These are phyloP conservation scores for Harringtonia aguacate DNA, from an alignment of 2,329 filamentous ascomycete species.

Conservation along the genomic window DNA sequence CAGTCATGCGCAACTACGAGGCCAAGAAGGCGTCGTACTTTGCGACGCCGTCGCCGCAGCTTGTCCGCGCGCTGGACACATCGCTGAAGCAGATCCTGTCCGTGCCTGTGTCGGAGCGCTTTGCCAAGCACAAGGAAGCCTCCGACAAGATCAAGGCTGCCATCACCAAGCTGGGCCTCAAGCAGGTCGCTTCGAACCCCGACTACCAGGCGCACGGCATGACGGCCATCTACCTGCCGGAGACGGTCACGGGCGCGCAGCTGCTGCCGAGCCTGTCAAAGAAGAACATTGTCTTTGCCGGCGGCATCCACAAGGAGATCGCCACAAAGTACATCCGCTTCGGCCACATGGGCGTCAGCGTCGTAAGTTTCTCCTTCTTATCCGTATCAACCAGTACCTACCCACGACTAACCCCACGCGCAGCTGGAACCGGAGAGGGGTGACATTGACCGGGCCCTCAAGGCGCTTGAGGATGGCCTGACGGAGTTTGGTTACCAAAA, in stretches of 20 bases:
- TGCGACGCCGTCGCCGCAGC: constrained; percentile 88
- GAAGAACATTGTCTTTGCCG: constrained; percentile 88
- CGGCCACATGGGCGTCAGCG: constrained; percentile 94
- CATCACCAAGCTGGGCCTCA: constrained; percentile 68
- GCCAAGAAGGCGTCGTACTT: constrained; percentile 97
- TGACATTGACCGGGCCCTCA: constrained; percentile 77
- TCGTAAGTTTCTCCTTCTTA: constrained; percentile 38
- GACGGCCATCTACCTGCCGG: constrained; percentile 94
- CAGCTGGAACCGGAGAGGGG: constrained; percentile 64
- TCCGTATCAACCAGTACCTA: background rate
- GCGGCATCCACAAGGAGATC: constrained; percentile 92
- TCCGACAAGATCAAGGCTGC: constrained; percentile 83
- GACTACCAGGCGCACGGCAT: constrained; percentile 94
- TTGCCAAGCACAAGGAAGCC: constrained; percentile 66
- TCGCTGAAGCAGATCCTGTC: constrained; percentile 75
- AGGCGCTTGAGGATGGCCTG: constrained; percentile 64
- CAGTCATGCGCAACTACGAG: constrained; percentile 98
- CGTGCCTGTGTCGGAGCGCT: constrained; percentile 70
- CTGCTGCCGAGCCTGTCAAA: constrained; percentile 75
- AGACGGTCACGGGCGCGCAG: constrained; percentile 69
- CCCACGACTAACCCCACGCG: constrained; percentile 10
- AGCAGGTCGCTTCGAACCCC: constrained; percentile 73
- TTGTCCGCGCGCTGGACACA: constrained; percentile 87
- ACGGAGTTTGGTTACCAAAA: constrained; percentile 59
- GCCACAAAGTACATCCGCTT: constrained; percentile 89